phyloP scores from a whole-genome alignment of 345 rosid species.

The Eutrema japonicum region DNA sequence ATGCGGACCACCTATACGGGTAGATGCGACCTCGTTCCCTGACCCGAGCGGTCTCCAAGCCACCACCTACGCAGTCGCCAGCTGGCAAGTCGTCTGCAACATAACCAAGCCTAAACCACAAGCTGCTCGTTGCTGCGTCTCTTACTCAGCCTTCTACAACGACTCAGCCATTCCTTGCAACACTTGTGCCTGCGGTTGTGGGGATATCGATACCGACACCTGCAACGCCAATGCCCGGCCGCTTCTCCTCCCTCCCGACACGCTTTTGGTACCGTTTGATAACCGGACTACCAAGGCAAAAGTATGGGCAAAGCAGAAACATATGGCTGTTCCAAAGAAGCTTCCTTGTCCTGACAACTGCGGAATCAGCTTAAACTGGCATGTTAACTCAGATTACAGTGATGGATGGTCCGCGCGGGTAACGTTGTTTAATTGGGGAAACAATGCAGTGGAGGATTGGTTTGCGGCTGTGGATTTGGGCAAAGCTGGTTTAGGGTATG shows the following conservation, averaged over 20 bases:
- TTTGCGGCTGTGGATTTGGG: conserved; percentile 64
- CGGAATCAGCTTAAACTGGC: conserved; percentile 93
- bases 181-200: conserved; percentile 94
- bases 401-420: conserved; percentile 79
- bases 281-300: conserved; percentile 69
- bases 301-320: conserved; percentile 75
- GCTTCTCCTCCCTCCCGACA: conserved; percentile 78
- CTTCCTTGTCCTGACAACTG: conserved; percentile 94
- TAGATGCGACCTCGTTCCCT: conserved; percentile 72
- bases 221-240: conserved; percentile 57
- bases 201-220: conserved; percentile 43
- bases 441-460: conserved; percentile 67
- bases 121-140: conserved; percentile 76
- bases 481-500: conserved; percentile 66
- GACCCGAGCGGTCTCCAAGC: conserved; percentile 74
- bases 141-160: conserved; percentile 89
- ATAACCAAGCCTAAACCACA: conserved; percentile 64
- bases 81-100: conserved; percentile 83
- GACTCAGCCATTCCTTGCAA: conserved; percentile 80
- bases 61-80: conserved; percentile 61
- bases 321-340: conserved; percentile 52
- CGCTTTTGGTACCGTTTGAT: conserved; percentile 68
- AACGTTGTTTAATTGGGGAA: conserved; percentile 86
- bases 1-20: conserved; percentile 73
- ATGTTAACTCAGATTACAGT: conserved; percentile 66